Percentiles rank a stretch among this genome's conserved stretches.
These are phyloP conservation scores for Sphaceloma murrayae DNA, from an alignment of 2,329 filamentous ascomycete species.

Conservation along the genomic window DNA sequence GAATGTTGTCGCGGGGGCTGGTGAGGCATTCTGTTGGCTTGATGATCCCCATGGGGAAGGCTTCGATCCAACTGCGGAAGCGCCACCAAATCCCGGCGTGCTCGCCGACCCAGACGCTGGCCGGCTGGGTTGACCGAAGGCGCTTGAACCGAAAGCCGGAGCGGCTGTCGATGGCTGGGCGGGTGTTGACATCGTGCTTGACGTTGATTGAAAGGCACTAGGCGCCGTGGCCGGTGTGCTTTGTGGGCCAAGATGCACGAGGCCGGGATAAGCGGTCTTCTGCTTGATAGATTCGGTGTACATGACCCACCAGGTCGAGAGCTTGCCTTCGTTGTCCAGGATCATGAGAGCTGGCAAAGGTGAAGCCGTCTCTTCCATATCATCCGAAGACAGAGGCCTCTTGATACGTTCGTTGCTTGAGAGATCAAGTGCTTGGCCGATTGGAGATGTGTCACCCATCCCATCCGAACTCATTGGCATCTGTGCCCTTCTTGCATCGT, in stretches of 20 bases:
- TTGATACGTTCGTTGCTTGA: conserved; percentile 69
- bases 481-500: conserved; percentile 65
- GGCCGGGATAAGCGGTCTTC: conserved; percentile 61
- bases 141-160: conserved; percentile 24
- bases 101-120: conserved; percentile 19
- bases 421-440: conserved; percentile 76
- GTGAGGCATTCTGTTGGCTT: conserved; percentile 13
- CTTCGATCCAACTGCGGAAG: conserved; percentile 23
- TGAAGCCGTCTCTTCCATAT: conserved; percentile 66
- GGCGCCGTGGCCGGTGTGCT: conserved; percentile 22
- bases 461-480: conserved; percentile 53
- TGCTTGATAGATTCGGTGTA: conserved; percentile 77
- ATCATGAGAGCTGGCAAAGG: conserved; percentile 78
- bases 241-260: conserved; percentile 42
- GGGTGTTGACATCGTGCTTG: conserved; percentile 16
- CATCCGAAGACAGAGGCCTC: conserved; percentile 60
- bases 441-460: conserved; percentile 61
- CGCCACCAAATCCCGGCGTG: conserved; percentile 23
- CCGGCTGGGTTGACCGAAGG: conserved; percentile 21
- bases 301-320: conserved; percentile 83
- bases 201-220: conserved; percentile 21
- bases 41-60: conserved; percentile 25
- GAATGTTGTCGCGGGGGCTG: conserved; percentile 18
- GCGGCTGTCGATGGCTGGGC: conserved; percentile 7
- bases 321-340: conserved; percentile 77